Conservation (phyloP, 2,329 filamentous ascomycete genomes). For the Aurifilum marmelostoma region DNA sequence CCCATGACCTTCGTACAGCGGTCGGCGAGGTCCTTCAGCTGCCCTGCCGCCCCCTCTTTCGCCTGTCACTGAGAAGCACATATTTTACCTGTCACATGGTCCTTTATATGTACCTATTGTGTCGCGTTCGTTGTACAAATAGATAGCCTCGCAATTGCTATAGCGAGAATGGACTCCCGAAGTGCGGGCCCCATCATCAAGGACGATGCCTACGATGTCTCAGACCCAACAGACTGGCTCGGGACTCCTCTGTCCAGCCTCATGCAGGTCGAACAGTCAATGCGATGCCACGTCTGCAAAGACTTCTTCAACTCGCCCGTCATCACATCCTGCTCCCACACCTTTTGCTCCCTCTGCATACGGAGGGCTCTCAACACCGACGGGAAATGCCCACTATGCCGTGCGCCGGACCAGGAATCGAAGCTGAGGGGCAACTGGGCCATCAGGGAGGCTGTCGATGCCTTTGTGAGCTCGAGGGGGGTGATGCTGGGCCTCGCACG, state of each 20-base stretch:
- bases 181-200: slow-evolving; percentile 20
- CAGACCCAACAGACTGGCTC: slow-evolving; percentile 78
- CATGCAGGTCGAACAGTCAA: slow-evolving; percentile 74
- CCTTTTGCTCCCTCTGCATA: slow-evolving; percentile 96
- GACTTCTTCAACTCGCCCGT: slow-evolving; percentile 95
- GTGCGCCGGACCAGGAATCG: slow-evolving; percentile 76
- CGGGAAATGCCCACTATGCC: slow-evolving; percentile 86
- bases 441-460: slow-evolving; percentile 80
- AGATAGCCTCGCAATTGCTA: neutral
- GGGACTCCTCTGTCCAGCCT: slow-evolving; percentile 68
- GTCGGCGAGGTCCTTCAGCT: neutral
- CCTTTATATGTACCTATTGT: neutral
- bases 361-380: slow-evolving; percentile 81
- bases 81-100: neutral
- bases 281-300: slow-evolving; percentile 97
- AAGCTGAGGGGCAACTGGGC: slow-evolving; percentile 84
- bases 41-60: neutral
- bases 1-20: neutral
- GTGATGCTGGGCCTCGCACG: slow-evolving; percentile 67
- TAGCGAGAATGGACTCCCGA: slow-evolving; percentile 16
- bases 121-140: neutral
- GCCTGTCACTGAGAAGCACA: neutral
- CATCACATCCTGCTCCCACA: slow-evolving; percentile 92
- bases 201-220: slow-evolving; percentile 35
- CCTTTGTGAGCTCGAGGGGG: slow-evolving; percentile 70